Evolutionary conservation across 495 filamentous ascomycete species (phyloP).

Genomic region (Filosporella fistucella): DNA sequence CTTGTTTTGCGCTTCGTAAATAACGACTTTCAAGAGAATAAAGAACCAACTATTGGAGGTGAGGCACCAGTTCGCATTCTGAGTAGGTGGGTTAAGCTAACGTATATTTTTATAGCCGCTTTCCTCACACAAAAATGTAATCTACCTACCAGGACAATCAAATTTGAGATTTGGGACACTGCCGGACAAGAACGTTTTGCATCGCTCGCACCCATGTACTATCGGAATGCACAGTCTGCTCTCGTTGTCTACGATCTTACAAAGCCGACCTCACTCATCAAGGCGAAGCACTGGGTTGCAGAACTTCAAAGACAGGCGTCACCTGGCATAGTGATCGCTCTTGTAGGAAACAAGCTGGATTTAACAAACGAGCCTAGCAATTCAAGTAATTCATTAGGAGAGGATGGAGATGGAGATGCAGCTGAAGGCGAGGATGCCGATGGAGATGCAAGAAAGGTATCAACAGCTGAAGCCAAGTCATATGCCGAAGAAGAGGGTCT

Average conservation of each 20-base stretch:
- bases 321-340: constrained; percentile 94
- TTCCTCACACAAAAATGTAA: constrained; percentile 99
- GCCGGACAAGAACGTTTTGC: constrained; percentile 98
- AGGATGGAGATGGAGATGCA: constrained; percentile 35
- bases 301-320: constrained; percentile 97
- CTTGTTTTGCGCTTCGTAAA: constrained; percentile 98
- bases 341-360: constrained; percentile 97
- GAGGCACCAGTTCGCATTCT: constrained; percentile 29
- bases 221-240: constrained; percentile 98
- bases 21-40: constrained; percentile 99
- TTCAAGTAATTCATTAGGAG: constrained; percentile 25
- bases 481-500: constrained; percentile 94
- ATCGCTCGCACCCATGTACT: constrained; percentile 97
- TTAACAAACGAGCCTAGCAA: constrained; percentile 60
- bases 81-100: constrained; percentile 1
- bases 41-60: constrained; percentile 99
- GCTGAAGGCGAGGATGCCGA: constrained; percentile 51
- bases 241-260: constrained; percentile 98
- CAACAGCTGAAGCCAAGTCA: constrained; percentile 78
- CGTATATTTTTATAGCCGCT: constrained; percentile 57
- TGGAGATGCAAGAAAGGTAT: constrained; percentile 81
- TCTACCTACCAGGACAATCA: constrained; percentile 93
- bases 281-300: constrained; percentile 98
- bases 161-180: constrained; percentile 99
- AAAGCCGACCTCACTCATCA: constrained; percentile 89